Evolutionary conservation across 352 stramenopile genomes (phyloP), one percentile per base, ranked within the genome.

Genomic region (Globisporangium megalacanthum): DNA sequence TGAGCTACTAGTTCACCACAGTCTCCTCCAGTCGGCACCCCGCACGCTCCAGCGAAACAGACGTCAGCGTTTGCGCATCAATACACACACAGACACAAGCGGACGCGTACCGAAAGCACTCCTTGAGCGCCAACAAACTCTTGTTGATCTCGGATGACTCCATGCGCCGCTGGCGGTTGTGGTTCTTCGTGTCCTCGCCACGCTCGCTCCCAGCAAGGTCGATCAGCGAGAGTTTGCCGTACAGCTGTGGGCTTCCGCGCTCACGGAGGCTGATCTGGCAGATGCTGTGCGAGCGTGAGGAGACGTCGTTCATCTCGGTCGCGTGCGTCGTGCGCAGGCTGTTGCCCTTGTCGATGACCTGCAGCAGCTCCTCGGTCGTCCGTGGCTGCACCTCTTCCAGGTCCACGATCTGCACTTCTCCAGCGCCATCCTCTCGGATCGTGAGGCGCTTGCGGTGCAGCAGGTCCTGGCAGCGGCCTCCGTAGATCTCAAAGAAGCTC

Each of bases 61-160:
- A 29, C 25, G 1, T 29, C 2, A 52, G 15, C 15, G 15, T n/a
- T 45, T n/a, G n/a, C 41, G 39, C 13, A n/a, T 46, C 17, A 8
- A 25, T 66, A 14, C 2, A 57, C 64, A 39, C 7, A 39, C 35
- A 39, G 1, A 39, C 6, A 39, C 35, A 39, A 29, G 25, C 25
- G 25, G 25, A 4, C 25, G 25, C 25, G 31, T 52, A 88, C 66
- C 96, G 79, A 64, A 99, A 98, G 19, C 97, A 97, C 62, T 99
- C 96, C 66, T 99, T 99, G 31, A 99, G 65, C 8, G 96, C 95
- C 31, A 99, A 62, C 19, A 99, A 69, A 41, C 89, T 98, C 54
- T 97, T 98, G 68, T 99, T 99, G 59, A 99, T 99, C 69, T 99
- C 96, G 6, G 96, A 95, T 17, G 94, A 97, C 67, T 99, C 96